These are phyloP conservation scores for Phoma sp. DNA, from an alignment of 2,329 filamentous ascomycete genomes.

Conservation along the genomic window DNA sequence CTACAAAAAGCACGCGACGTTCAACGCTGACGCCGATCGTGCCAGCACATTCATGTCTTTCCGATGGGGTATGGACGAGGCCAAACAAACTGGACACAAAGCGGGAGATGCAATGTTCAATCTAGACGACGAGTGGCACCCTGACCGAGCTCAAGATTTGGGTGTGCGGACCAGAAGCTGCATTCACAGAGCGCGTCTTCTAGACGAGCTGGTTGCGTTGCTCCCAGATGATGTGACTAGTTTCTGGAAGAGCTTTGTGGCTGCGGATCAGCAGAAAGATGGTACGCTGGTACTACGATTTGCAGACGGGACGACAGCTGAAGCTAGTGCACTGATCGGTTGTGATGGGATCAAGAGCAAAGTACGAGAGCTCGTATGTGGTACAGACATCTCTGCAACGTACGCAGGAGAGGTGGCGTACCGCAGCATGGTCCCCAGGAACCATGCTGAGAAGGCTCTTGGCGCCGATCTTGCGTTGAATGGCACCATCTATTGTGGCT, in stretches of 20 bases:
- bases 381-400: conserved; percentile 20
- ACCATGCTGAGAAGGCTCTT: conserved; percentile 44
- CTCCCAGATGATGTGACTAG: conserved; percentile 30
- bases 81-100: background rate
- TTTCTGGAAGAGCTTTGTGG: conserved; percentile 33
- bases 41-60: conserved; percentile 46
- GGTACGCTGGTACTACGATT: conserved; percentile 47
- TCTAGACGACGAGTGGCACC: conserved; percentile 43
- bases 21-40: conserved; percentile 46
- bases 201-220: conserved; percentile 56
- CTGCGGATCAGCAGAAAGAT: conserved; percentile 39
- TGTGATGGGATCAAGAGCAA: conserved; percentile 55
- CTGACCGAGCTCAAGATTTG: conserved; percentile 45
- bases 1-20: conserved; percentile 49
- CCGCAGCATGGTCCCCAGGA: conserved; percentile 39
- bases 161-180: conserved; percentile 11
- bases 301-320: conserved; percentile 42
- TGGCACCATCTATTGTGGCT: conserved; percentile 33
- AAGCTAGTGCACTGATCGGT: conserved; percentile 51
- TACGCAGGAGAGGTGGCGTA: conserved; percentile 36
- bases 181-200: conserved; percentile 48
- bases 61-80: conserved; percentile 11
- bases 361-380: conserved; percentile 26
- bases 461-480: conserved; percentile 38
- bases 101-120: conserved; percentile 48